Base-by-base conservation (phyloP, 2,329 filamentous ascomycete genomes). In the Pyricularia grisea region DNA sequence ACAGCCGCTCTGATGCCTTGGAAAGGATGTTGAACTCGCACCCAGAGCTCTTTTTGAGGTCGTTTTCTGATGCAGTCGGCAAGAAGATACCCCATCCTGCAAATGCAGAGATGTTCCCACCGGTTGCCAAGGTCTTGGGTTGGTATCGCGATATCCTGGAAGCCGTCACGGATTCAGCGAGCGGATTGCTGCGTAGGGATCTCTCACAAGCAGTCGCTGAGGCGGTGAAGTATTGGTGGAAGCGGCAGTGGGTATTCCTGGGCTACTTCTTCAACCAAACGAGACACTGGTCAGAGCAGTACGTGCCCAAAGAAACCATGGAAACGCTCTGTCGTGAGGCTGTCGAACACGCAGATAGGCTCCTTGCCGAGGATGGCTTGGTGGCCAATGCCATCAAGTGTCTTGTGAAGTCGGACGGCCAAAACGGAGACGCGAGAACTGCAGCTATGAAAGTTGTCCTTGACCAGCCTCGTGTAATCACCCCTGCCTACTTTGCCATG, bases 261-360 rank as follows among this genome's bases (percentile, higher is more conserved):
- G 90, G 90, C 61, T 89, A 90, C 69, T 92, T 94, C 20, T 97
- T 97, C 75, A 84, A 88, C 61, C 88, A 90, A 70, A 96, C 94
- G 3, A 93, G 97, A 76, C 81, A 82, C 12, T 99, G 95, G 95
- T 93, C 92, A 72, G 82, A 87, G 17, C 85, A 85, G 4, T 70
- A 72, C 2, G 88, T 92, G 70, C 90, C 94, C 67, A 95, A 93
- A 76, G 79, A 83, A 25, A 83, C 87, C 68, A 94, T 99, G 92
- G 90, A 93, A 74, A 90, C 97, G 69, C 97, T 98, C 75, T 97
- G 94, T 76, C 90, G 95, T 72, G 93, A 97, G 76, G 92, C 92
- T 17, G 99, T 99, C 87, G 93, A 98, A 74, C 92, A 97, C 75
- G 94, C 94, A 0, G 92, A 97, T 75, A 85, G 87, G 50, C 84